Conservation (phyloP, 169 alveolate genomes). For the Plasmodium berghei region DNA sequence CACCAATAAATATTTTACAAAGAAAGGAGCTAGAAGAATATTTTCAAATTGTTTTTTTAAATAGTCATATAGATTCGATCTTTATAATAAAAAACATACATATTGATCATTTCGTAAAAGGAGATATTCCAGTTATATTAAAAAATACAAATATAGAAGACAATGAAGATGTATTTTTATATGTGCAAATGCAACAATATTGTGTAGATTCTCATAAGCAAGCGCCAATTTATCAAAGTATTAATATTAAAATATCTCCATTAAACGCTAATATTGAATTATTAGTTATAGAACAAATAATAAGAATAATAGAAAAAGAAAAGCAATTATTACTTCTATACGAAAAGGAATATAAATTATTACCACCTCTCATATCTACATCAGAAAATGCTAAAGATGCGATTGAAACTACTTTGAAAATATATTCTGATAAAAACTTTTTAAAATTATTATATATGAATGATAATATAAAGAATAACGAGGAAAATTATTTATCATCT, state of each 20-base stretch:
- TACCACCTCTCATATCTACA: constrained; percentile 75
- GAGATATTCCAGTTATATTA: constrained; percentile 91
- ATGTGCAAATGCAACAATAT: constrained; percentile 82
- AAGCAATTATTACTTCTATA: constrained; percentile 76
- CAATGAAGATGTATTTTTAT: constrained; percentile 87
- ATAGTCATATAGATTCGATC: constrained; percentile 78
- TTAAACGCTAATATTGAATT: constrained; percentile 90
- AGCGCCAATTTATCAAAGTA: constrained; percentile 86
- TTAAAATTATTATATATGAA: constrained; percentile 21
- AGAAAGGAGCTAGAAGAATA: constrained; percentile 57
- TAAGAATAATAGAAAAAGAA: constrained; percentile 87
- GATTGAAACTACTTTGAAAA: constrained; percentile 53
- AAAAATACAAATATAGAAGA: constrained; percentile 85
- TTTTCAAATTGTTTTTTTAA: constrained; percentile 51
- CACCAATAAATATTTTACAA: constrained; percentile 43
- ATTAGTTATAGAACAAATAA: constrained; percentile 90
- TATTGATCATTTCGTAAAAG: constrained; percentile 91
- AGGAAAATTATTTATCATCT: constrained; percentile 11
- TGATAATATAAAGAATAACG: constrained; percentile 32
- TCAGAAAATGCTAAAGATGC: constrained; percentile 62
- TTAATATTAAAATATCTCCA: constrained; percentile 86
- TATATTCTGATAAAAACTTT: constrained; percentile 46
- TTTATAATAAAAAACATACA: constrained; percentile 83
- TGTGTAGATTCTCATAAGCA: constrained; percentile 80
- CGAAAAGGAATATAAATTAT: constrained; percentile 32